phyloP scores from a whole-genome alignment of 768 basidiomycete genomes.

The Chalciporus sphaerocephalus region DNA sequence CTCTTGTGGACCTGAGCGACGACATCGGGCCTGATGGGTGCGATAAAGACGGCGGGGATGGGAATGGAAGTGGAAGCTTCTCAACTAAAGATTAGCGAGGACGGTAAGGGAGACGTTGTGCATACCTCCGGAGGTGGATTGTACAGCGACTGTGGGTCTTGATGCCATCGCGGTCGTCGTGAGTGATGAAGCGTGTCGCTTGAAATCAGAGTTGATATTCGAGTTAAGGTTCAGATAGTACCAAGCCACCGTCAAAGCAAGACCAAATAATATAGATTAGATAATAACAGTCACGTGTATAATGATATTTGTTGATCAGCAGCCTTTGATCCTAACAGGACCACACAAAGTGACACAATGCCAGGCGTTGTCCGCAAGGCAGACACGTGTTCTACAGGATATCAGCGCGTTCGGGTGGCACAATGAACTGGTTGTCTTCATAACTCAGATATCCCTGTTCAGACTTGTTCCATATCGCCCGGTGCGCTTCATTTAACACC shows the following conservation, averaged over 20 bases:
- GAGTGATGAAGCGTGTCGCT: constrained; percentile 33
- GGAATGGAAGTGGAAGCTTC: constrained; percentile 87
- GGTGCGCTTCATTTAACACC: constrained; percentile 16
- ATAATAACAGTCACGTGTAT: too few relatives aligned
- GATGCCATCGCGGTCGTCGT: constrained; percentile 66
- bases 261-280: constrained; percentile 3
- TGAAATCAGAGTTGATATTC: background rate
- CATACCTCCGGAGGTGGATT: constrained; percentile 69
- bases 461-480: constrained; percentile 13
- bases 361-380: constrained; percentile 27
- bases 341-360: constrained; percentile 32
- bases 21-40: constrained; percentile 97
- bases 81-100: constrained; percentile 28
- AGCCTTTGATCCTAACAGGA: constrained; percentile 18
- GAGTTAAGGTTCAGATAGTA: constrained; percentile 26
- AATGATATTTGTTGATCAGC: constrained; percentile 4
- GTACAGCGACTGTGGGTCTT: constrained; percentile 87
- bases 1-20: constrained; percentile 99
- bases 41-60: constrained; percentile 93
- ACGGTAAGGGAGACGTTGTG: constrained; percentile 1
- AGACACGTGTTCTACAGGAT: constrained; percentile 28
- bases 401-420: constrained; percentile 19
- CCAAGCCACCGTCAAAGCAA: constrained; percentile 30
- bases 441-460: background rate
- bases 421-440: background rate